These are phyloP conservation scores for Huntiella abstrusa DNA, from an alignment of 2,329 filamentous ascomycete genomes.

Conservation along the genomic window DNA sequence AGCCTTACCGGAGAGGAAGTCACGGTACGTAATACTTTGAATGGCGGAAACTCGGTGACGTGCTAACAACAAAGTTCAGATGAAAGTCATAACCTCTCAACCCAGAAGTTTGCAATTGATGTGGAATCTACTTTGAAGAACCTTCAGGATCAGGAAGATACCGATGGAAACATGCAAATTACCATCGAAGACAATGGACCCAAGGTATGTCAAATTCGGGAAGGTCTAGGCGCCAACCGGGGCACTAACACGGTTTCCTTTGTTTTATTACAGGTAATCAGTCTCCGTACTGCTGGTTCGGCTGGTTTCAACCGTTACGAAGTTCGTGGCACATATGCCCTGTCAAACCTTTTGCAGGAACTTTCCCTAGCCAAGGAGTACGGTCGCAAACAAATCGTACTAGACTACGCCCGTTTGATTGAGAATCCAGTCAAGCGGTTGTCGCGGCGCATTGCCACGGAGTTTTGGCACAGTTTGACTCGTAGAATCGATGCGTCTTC, in stretches of 20 bases:
- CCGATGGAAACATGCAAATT: constrained; percentile 87
- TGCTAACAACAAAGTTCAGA: constrained; percentile 3
- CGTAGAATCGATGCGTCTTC: constrained; percentile 75
- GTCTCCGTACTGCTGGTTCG: constrained; percentile 67
- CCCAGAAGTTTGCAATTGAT: constrained; percentile 52
- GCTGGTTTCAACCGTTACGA: constrained; percentile 77
- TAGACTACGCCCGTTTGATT: constrained; percentile 79
- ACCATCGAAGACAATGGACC: constrained; percentile 91
- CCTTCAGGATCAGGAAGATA: constrained; percentile 72
- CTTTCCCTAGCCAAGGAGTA: constrained; percentile 82
- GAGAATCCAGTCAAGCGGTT: constrained; percentile 89
- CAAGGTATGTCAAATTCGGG: constrained; percentile 38
- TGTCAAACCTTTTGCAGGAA: constrained; percentile 91
- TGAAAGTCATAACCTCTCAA: constrained; percentile 7
- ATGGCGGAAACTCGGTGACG: neutral
- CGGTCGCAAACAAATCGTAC: constrained; percentile 70
- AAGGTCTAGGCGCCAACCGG: neutral
- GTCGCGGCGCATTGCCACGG: constrained; percentile 66
- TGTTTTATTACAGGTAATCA: constrained; percentile 40
- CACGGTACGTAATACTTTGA: constrained; percentile 26
- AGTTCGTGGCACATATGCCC: constrained; percentile 88
- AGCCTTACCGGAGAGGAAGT: constrained; percentile 39
- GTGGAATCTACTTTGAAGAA: constrained; percentile 68
- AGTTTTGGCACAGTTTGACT: constrained; percentile 86
- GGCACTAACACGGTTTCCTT: constrained; percentile 9